Evolutionary conservation across 805 yeast genomes (phyloP).

Genomic region (Ogataea pilisensis): DNA sequence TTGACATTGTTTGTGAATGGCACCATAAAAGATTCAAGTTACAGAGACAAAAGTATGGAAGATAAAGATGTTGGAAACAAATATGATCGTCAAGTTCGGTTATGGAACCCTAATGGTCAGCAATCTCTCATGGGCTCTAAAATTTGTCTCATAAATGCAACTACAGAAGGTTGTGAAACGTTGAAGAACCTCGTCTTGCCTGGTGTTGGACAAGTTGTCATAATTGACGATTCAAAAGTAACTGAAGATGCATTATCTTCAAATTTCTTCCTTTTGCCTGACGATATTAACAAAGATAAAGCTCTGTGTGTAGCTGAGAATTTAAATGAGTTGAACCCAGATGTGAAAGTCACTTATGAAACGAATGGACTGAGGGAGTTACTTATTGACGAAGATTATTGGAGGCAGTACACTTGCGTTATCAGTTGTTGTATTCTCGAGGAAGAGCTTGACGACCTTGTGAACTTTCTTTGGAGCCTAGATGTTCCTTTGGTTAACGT

Average conservation of each 20-base stretch:
- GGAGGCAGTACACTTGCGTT: constrained; percentile 49
- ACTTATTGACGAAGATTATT: constrained; percentile 24
- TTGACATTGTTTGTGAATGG: no score
- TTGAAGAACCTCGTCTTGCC: constrained; percentile 78
- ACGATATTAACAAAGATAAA: constrained; percentile 39
- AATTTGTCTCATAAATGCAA: constrained; percentile 57
- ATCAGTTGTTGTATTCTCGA: constrained; percentile 32
- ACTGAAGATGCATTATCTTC: constrained; percentile 41
- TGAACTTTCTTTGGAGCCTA: constrained; percentile 37
- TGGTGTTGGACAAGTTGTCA: constrained; percentile 56
- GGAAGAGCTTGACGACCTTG: constrained; percentile 17
- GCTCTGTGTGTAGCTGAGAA: constrained; percentile 37
- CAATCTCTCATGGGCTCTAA: constrained; percentile 48
- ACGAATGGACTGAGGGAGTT: constrained; percentile 6
- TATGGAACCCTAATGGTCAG: constrained; percentile 86
- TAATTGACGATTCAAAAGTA: constrained; percentile 47
- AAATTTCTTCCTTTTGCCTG: constrained; percentile 57
- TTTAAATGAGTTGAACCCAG: constrained; percentile 58
- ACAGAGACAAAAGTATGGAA: constrained; percentile 26
- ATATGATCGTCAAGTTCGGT: constrained; percentile 82
- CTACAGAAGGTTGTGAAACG: constrained; percentile 59
- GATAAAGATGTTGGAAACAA: constrained; percentile 40
- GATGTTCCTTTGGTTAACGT: constrained; percentile 54
- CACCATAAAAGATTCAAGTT: no score
- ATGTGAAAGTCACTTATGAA: constrained; percentile 39